Conservation (phyloP, 83 land plant genomes). For the Picea engelmannii region DNA sequence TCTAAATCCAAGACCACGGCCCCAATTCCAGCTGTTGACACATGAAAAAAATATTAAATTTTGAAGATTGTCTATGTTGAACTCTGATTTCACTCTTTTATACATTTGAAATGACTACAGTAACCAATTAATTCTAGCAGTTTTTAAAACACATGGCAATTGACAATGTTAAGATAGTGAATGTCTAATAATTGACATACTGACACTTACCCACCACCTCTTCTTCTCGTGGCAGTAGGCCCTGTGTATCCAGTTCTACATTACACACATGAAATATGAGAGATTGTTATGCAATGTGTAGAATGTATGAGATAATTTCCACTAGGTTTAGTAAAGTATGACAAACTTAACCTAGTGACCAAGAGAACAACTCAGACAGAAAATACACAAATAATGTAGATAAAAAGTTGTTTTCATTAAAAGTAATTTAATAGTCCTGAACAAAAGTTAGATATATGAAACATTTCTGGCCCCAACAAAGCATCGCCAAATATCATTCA, state of each 20-base stretch:
- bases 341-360: no score
- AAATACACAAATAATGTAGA: no score
- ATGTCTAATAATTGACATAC: not conserved
- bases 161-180: no score
- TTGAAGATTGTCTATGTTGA: not conserved
- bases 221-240: conserved; percentile 6
- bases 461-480: not conserved
- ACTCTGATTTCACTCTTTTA: no score
- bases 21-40: conserved; percentile 7
- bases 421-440: no score
- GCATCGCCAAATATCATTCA: not conserved
- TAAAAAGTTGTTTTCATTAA: no score
- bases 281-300: not conserved
- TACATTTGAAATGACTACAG: not conserved
- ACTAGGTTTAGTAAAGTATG: no score
- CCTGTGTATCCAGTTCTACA: conserved; percentile 9
- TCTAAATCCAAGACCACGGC: conserved; percentile 19
- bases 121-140: not conserved
- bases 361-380: no score
- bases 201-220: conserved; percentile 3
- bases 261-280: not conserved
- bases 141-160: no score
- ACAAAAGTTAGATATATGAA: no score
- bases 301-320: not conserved
- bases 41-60: not conserved